Evolutionary conservation across 2,329 filamentous ascomycete genomes (phyloP).

Genomic region (Lecanicillium sp.): DNA sequence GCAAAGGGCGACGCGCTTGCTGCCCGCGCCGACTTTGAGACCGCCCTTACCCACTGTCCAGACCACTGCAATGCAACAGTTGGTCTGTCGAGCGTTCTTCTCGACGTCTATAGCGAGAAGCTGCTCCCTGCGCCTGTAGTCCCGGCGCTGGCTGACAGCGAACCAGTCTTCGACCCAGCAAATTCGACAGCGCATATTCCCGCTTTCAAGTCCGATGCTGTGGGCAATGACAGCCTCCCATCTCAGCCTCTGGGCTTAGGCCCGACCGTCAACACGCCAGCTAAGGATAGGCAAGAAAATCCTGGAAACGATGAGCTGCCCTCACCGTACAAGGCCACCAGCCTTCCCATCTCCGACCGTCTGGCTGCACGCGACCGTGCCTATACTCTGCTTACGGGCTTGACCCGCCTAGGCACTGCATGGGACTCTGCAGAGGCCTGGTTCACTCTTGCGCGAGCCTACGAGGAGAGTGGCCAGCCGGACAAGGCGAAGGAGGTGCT

Average conservation of each 20-base stretch:
- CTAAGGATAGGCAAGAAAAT: slow-evolving; percentile 17
- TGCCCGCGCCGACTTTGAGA: slow-evolving; percentile 73
- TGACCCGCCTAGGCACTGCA: slow-evolving; percentile 78
- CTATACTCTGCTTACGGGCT: slow-evolving; percentile 68
- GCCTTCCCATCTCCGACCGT: slow-evolving; percentile 67
- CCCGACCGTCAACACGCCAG: slow-evolving; percentile 10
- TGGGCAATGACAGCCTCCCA: slow-evolving; percentile 23
- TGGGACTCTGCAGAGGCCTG: slow-evolving; percentile 95
- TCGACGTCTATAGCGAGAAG: slow-evolving; percentile 73
- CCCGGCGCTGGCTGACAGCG: slow-evolving; percentile 28
- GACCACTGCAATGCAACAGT: slow-evolving; percentile 77
- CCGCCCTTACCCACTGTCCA: slow-evolving; percentile 68
- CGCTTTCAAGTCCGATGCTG: slow-evolving; percentile 5
- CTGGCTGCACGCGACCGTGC: slow-evolving; percentile 88
- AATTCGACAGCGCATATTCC: slow-evolving; percentile 9
- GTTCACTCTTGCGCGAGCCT: slow-evolving; percentile 78
- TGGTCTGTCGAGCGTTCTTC: slow-evolving; percentile 73
- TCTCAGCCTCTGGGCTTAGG: slow-evolving; percentile 41
- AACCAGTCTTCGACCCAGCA: slow-evolving; percentile 10
- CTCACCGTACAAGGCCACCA: slow-evolving; percentile 47
- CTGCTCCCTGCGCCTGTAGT: slow-evolving; percentile 52
- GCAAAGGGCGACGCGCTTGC: slow-evolving; percentile 56
- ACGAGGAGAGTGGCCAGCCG: slow-evolving; percentile 77
- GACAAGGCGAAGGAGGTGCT: slow-evolving; percentile 88
- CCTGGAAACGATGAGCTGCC: slow-evolving; percentile 33